Conservation (phyloP, 2,329 filamentous ascomycete genomes). For the Cladophialophora yegresii region DNA sequence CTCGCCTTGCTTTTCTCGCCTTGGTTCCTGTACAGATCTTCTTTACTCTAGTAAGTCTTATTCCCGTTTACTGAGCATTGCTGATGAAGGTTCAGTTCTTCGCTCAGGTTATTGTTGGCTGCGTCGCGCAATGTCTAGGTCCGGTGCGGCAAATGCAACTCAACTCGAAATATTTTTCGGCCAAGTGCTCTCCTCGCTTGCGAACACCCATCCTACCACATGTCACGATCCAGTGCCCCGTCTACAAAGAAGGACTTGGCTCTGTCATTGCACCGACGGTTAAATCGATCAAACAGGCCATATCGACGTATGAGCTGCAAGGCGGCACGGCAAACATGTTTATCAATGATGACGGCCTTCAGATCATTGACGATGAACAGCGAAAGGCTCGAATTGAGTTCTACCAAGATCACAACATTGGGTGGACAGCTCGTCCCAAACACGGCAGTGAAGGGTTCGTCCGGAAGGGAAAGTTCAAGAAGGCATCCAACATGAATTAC, state of each 20-base stretch:
- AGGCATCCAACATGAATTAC: slow-evolving; percentile 76
- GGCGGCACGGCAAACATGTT: slow-evolving; percentile 44
- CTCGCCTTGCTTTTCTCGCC: slow-evolving; percentile 64
- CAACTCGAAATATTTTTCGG: slow-evolving; percentile 83
- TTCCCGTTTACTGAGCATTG: slow-evolving; percentile 34
- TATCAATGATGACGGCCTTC: slow-evolving; percentile 46
- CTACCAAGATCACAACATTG: slow-evolving; percentile 54
- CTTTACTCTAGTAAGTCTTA: slow-evolving; percentile 64
- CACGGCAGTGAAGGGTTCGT: slow-evolving; percentile 60
- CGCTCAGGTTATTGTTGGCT: slow-evolving; percentile 74
- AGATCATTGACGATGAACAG: slow-evolving; percentile 47
- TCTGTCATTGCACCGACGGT: slow-evolving; percentile 65
- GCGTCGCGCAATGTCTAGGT: slow-evolving; percentile 72
- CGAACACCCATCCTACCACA: slow-evolving; percentile 49
- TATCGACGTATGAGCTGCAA: slow-evolving; percentile 64
- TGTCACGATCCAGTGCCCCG: slow-evolving; percentile 78
- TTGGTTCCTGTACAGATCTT: slow-evolving; percentile 73
- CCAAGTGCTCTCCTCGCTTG: slow-evolving; percentile 65
- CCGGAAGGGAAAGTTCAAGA: slow-evolving; percentile 68
- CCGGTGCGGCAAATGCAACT: slow-evolving; percentile 70
- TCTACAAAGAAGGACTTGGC: slow-evolving; percentile 80
- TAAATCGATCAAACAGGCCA: slow-evolving; percentile 58
- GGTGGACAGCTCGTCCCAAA: slow-evolving; percentile 53
- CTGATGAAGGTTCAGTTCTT: slow-evolving; percentile 59
- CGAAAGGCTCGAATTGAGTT: slow-evolving; percentile 50